Percentiles rank a stretch among this genome's conserved stretches.
phyloP scores from a whole-genome alignment of 306 rosid genomes.

The Vicia faba region DNA sequence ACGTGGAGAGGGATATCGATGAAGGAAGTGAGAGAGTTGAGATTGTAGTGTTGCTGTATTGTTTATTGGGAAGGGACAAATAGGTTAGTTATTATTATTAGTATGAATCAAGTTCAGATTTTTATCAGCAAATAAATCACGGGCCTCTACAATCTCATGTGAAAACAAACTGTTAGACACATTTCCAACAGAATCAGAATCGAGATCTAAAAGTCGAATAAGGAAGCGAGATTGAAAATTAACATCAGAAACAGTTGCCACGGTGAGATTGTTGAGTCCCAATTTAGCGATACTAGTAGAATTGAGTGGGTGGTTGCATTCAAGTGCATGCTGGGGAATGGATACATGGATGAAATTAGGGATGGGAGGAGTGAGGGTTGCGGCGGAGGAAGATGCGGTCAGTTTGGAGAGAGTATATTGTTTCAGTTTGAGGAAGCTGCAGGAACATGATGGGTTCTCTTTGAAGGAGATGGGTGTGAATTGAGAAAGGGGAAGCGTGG shows the following conservation, averaged over 20 bases:
- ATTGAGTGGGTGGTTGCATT: slow-evolving; percentile 81
- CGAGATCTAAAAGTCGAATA: slow-evolving; percentile 43
- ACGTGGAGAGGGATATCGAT: too few species aligned
- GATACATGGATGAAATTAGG: slow-evolving; percentile 67
- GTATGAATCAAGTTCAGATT: slow-evolving; percentile 28
- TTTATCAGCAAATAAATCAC: slow-evolving; percentile 30
- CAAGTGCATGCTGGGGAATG: slow-evolving; percentile 75
- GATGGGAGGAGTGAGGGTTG: slow-evolving; percentile 47
- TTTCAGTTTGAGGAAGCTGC: too few species aligned
- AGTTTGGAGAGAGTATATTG: too few species aligned
- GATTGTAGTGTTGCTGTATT: too few species aligned
- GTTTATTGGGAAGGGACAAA: too few species aligned
- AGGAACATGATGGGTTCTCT: slow-evolving; percentile 32
- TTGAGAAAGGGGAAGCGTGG: slow-evolving; percentile 34
- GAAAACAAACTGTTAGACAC: slow-evolving; percentile 13
- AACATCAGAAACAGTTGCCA: slow-evolving; percentile 75
- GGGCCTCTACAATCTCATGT: slow-evolving; percentile 35
- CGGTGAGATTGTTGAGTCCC: slow-evolving; percentile 65
- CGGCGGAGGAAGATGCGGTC: too few species aligned
- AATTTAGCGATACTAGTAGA: slow-evolving; percentile 75
- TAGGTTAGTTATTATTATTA: too few species aligned
- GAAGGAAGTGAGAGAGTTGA: too few species aligned
- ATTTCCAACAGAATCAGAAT: slow-evolving; percentile 25
- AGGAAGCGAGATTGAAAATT: slow-evolving; percentile 49
- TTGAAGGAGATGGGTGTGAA: neutral